A percentile compares a stretch with the other conserved stretches of the same genome.
Evolutionary conservation across 176 grass and related monocot genomes (phyloP).

Genomic region (Avena insularis): DNA sequence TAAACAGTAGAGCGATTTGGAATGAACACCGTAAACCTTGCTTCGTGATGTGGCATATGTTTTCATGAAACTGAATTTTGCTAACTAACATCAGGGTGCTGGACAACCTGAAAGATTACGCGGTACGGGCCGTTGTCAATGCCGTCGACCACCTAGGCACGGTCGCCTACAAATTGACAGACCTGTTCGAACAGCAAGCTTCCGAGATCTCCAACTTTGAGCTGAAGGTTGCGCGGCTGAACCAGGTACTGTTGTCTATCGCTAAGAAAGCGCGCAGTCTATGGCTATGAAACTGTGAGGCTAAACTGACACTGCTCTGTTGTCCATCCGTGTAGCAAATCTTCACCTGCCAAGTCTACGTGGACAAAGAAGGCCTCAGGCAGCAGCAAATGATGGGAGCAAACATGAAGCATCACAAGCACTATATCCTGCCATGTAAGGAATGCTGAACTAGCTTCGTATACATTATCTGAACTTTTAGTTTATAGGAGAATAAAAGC

Average conservation of each 20-base stretch:
- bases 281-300: background rate
- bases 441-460: constrained; percentile 22
- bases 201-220: constrained; percentile 74
- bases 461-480: background rate
- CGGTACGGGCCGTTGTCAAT: constrained; percentile 83
- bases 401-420: constrained; percentile 78
- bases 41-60: background rate
- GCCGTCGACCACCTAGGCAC: constrained; percentile 96
- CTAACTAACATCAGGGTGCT: constrained; percentile 69
- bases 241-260: constrained; percentile 63
- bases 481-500: background rate
- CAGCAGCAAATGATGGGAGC: constrained; percentile 72
- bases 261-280: background rate
- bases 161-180: constrained; percentile 92
- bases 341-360: constrained; percentile 74
- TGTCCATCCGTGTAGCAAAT: constrained; percentile 51
- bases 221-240: constrained; percentile 73
- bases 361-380: constrained; percentile 78
- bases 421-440: constrained; percentile 95
- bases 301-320: constrained; percentile 28
- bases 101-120: constrained; percentile 95
- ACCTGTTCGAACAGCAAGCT: constrained; percentile 92
- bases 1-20: background rate
- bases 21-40: background rate
- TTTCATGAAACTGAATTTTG: constrained; percentile 1